A percentile compares a stretch with the other conserved stretches of the same genome.
Evolutionary conservation across 805 yeast genomes (phyloP).

Genomic region (Metschnikowia lochheadii): DNA sequence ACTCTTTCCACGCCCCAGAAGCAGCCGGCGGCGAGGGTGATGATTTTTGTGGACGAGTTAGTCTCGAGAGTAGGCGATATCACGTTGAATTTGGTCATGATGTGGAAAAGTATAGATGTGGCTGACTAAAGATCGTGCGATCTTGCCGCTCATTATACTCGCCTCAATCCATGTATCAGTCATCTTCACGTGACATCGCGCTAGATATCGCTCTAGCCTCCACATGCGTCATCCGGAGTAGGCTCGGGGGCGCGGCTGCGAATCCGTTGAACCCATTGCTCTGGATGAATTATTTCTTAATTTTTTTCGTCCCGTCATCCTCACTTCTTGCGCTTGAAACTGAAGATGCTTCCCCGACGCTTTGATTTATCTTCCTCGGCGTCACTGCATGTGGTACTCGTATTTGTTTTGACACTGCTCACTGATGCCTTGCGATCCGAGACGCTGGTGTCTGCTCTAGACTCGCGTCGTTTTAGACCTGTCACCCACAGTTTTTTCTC

Average conservation of each 20-base stretch:
- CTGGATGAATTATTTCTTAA: not conserved
- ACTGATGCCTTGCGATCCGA: slow-evolving; percentile 20
- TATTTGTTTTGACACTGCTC: slow-evolving; percentile 17
- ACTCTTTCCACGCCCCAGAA: slow-evolving; percentile 91
- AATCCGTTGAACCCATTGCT: not conserved
- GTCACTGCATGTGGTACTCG: slow-evolving; percentile 6
- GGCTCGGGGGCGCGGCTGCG: not conserved
- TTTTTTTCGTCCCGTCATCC: not conserved
- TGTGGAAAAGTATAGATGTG: not conserved
- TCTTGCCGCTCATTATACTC: not conserved
- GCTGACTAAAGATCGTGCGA: not conserved
- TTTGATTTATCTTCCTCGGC: slow-evolving; percentile 12
- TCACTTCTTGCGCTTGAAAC: slow-evolving; percentile 30
- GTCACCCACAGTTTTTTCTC: slow-evolving; percentile 43
- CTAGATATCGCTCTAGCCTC: not conserved
- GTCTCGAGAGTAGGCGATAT: slow-evolving; percentile 33
- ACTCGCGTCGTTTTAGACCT: slow-evolving; percentile 31
- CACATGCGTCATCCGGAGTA: not conserved
- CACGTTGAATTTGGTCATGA: slow-evolving; percentile 6
- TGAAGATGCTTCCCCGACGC: slow-evolving; percentile 31
- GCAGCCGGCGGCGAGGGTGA: slow-evolving; percentile 58
- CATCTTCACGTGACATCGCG: slow-evolving; percentile 12
- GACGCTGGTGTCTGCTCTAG: slow-evolving; percentile 17
- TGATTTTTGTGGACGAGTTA: slow-evolving; percentile 31
- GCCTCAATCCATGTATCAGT: not conserved